Evolutionary conservation across 169 alveolate species (phyloP), one percentile per base, ranked within the genome.

Genomic region (Perkinsus marinus): DNA sequence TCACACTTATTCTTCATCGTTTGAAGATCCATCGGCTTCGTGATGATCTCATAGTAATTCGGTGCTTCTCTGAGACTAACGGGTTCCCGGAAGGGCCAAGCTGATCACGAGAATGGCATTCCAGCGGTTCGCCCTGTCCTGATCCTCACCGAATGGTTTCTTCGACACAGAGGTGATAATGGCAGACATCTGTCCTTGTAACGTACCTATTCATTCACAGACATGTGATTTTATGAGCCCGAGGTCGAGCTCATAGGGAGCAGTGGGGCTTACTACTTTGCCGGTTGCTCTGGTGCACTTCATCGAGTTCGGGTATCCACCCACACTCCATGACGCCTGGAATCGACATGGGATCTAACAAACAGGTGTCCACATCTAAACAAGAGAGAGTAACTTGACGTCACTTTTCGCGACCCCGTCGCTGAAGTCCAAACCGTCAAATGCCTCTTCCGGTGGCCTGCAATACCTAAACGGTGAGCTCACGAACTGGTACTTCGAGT

Each of bases 31-130:
- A 96, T 94, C 0, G 98, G 98, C 38, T 94, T 96, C 39, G 93
- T 94, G 34, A 96, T 96, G 17, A 94, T 94, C 39, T 96, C 95
- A 92, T 95, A 95, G 93, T 96, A 96, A 93, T 96, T 97, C 17
- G 96, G 96, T 0, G 95, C 97, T 89, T 94, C 94, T 38, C 94
- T 95, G 43, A 90, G 90, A 43, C 94, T 93, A 9, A 96, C 98
- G 2, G 98, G 97, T 43, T 96, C 95, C 47, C 93, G 90, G 91
- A 96, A 96, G 0, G 93, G 93, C 93, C 93, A 92, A 0, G 93
- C 69, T 38, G 93, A 92, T 43, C 34, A 41, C 34, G 68, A 68
- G n/a, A 43, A 39, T 13, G 39, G n/a, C 89, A 92, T 92, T 39
- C 34, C 79, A 7, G 10, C 36, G 7, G 22, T 57, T 19, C 22